Conservation (phyloP, 2,329 filamentous ascomycete genomes). For the Sphaceloma murrayae region DNA sequence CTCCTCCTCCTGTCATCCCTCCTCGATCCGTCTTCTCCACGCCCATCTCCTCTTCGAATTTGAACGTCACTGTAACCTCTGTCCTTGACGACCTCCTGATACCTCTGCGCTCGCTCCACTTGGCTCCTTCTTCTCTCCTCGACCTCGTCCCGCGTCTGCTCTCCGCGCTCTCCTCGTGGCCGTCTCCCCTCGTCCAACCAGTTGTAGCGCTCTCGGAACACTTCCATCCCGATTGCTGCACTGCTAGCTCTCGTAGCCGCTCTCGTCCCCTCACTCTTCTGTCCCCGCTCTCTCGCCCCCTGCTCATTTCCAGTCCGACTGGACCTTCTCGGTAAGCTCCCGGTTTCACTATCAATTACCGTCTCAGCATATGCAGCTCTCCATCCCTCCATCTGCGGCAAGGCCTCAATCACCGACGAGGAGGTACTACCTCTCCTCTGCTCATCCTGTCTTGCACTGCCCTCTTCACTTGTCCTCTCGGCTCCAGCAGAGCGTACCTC, state of each 20-base stretch:
- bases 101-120: neutral
- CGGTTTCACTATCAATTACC: neutral
- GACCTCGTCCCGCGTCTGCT: neutral
- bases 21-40: neutral
- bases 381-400: too few species aligned
- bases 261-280: neutral
- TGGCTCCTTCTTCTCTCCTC: neutral
- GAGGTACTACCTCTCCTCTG: too few species aligned
- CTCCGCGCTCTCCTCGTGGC: neutral
- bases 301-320: too few species aligned
- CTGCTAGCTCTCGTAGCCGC: neutral
- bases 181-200: neutral
- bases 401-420: too few species aligned
- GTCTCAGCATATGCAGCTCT: constrained; percentile 8
- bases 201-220: neutral
- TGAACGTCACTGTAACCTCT: neutral
- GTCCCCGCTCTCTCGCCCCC: too few species aligned
- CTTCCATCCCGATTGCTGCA: neutral
- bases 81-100: neutral
- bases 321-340: neutral
- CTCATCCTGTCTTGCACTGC: too few species aligned
- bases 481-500: too few species aligned
- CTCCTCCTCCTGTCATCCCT: neutral
- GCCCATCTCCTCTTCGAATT: neutral
- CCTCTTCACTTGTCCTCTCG: too few species aligned